A percentile compares a stretch with the other conserved stretches of the same genome.
Evolutionary conservation across 768 basidiomycete genomes (phyloP).

Genomic region (Xerocomus potaroensis): DNA sequence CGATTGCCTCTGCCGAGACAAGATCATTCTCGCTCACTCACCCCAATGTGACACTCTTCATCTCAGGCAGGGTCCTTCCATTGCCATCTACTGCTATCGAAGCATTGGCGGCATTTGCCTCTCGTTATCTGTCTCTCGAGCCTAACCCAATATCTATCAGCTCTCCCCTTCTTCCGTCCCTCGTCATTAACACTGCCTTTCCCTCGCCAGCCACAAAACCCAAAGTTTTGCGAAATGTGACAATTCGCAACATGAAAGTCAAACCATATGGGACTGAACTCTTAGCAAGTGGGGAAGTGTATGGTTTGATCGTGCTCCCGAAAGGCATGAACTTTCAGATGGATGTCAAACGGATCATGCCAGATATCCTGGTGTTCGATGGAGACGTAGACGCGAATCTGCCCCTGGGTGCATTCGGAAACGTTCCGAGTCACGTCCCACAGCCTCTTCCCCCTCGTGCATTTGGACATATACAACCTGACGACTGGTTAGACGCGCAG

Average conservation of each 20-base stretch:
- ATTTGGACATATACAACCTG: conserved; percentile 71
- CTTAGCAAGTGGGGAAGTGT: conserved; percentile 67
- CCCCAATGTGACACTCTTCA: conserved; percentile 59
- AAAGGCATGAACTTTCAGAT: conserved; percentile 63
- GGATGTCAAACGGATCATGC: conserved; percentile 59
- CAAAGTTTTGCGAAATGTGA: conserved; percentile 63
- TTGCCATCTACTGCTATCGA: conserved; percentile 38
- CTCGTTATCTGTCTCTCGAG: conserved; percentile 56
- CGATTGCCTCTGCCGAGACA: conserved; percentile 53
- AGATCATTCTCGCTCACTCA: conserved; percentile 57
- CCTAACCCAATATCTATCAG: conserved; percentile 56
- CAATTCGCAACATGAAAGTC: conserved; percentile 73
- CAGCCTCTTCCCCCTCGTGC: conserved; percentile 67
- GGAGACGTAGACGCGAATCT: conserved; percentile 48
- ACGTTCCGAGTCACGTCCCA: conserved; percentile 48
- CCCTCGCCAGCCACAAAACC: conserved; percentile 65
- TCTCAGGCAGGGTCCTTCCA: conserved; percentile 57
- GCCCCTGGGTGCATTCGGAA: conserved; percentile 12
- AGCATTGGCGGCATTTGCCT: conserved; percentile 57
- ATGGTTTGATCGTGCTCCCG: conserved; percentile 63
- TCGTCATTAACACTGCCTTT: conserved; percentile 49
- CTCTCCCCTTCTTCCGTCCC: conserved; percentile 48
- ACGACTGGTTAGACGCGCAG: conserved; percentile 56
- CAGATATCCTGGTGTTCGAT: conserved; percentile 77
- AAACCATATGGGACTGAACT: conserved; percentile 44